Evolutionary conservation across 1,139 yeast genomes (phyloP).

Genomic region (Pichia sp.): DNA sequence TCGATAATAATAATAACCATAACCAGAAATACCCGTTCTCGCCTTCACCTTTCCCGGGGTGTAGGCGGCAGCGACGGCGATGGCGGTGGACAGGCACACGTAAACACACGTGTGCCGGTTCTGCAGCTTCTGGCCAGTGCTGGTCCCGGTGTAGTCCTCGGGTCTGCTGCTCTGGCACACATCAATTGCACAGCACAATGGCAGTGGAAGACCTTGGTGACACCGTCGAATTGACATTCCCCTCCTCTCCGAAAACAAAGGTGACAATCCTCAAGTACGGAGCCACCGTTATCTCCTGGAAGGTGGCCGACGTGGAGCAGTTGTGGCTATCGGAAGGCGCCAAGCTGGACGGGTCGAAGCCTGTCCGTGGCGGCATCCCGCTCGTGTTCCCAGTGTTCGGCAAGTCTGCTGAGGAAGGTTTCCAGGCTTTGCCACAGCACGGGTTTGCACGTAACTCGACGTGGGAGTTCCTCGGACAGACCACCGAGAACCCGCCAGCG

Average conservation of each 20-base stretch:
- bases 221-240: conserved; percentile 49
- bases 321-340: conserved; percentile 71
- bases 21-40: not conserved
- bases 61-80: not conserved
- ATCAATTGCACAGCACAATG: conserved; percentile 33
- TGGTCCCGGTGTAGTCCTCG: not conserved
- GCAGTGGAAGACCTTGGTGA: conserved; percentile 61
- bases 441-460: conserved; percentile 87
- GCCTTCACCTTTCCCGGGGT: not conserved
- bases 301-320: conserved; percentile 63
- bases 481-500: conserved; percentile 54
- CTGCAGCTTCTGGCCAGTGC: not conserved
- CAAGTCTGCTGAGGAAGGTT: conserved; percentile 46
- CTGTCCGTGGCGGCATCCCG: conserved; percentile 97
- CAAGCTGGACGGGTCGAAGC: conserved; percentile 80
- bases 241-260: conserved; percentile 42
- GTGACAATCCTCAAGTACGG: conserved; percentile 77
- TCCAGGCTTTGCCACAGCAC: conserved; percentile 73
- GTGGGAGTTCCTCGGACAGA: conserved; percentile 93
- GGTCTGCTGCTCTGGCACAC: not conserved
- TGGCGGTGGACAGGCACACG: not conserved
- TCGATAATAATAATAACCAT: not conserved
- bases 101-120: not conserved
- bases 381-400: conserved; percentile 95
- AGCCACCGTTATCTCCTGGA: conserved; percentile 87